These are phyloP conservation scores for Cladosporium oxysporum DNA, from an alignment of 2,329 filamentous ascomycete genomes.

Conservation along the genomic window DNA sequence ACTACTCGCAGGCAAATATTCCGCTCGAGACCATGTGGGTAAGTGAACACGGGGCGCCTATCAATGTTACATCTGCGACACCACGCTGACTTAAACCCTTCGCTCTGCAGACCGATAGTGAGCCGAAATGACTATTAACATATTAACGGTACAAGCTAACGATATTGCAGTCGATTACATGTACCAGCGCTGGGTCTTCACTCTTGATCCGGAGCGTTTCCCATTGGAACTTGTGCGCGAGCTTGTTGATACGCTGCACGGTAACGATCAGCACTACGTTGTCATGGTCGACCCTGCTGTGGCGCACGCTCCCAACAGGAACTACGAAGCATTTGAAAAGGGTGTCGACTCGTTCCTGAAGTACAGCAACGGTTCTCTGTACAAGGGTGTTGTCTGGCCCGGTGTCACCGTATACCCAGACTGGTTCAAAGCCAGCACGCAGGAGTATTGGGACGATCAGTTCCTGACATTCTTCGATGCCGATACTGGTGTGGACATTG, in stretches of 20 bases:
- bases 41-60: neutral
- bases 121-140: conserved; percentile 36
- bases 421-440: conserved; percentile 69
- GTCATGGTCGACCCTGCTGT: conserved; percentile 76
- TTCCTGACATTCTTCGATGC: conserved; percentile 66
- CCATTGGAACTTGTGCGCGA: conserved; percentile 63
- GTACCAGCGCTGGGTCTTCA: conserved; percentile 59
- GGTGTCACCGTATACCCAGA: conserved; percentile 57
- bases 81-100: neutral
- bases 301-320: conserved; percentile 35
- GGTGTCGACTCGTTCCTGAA: conserved; percentile 61
- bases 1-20: conserved; percentile 64
- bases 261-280: conserved; percentile 38
- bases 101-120: conserved; percentile 41
- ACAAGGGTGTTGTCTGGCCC: conserved; percentile 73
- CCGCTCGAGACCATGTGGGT: conserved; percentile 52
- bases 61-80: neutral
- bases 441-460: conserved; percentile 69
- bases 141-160: conserved; percentile 43
- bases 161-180: conserved; percentile 38
- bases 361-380: conserved; percentile 55
- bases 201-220: conserved; percentile 65
- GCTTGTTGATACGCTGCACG: conserved; percentile 58
- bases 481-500: conserved; percentile 69
- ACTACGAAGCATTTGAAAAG: conserved; percentile 60